These are phyloP conservation scores for Suhomyces bokatorum DNA, from an alignment of 1,139 yeast genomes.

Conservation along the genomic window DNA sequence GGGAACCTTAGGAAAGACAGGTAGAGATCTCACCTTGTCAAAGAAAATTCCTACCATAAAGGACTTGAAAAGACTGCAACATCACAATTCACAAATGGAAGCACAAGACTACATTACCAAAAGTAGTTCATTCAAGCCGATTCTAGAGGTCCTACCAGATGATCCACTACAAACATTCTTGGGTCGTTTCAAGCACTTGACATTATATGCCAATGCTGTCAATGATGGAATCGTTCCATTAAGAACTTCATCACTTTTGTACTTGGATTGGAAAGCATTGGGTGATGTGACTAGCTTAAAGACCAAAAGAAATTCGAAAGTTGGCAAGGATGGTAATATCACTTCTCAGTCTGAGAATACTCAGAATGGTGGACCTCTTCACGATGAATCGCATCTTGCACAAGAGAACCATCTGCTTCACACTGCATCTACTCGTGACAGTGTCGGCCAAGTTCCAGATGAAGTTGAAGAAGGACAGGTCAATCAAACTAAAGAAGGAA, in stretches of 20 bases:
- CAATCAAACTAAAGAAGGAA: conserved; percentile 1
- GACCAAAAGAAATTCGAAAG: conserved; percentile 11
- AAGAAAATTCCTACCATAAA: conserved; percentile 19
- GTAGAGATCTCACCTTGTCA: conserved; percentile 28
- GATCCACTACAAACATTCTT: conserved; percentile 25
- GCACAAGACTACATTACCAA: conserved; percentile 9
- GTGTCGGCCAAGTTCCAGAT: conserved; percentile 16
- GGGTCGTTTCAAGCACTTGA: conserved; percentile 20
- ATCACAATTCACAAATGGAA: conserved; percentile 3
- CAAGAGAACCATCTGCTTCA: conserved; percentile 6
- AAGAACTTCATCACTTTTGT: conserved; percentile 26
- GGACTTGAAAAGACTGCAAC: conserved; percentile 11
- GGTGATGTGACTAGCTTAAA: conserved; percentile 36
- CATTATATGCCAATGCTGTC: conserved; percentile 29
- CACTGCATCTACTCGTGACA: conserved; percentile 3
- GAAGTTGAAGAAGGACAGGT: conserved; percentile 13
- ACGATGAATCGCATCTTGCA: conserved; percentile 1
- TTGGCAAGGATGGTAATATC: neutral
- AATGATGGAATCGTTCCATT: conserved; percentile 31
- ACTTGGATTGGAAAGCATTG: conserved; percentile 28
- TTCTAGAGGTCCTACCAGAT: conserved; percentile 26
- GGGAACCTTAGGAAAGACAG: conserved; percentile 30
- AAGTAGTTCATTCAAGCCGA: conserved; percentile 19
- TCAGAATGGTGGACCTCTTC: neutral
- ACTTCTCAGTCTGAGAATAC: neutral